Percentiles rank a stretch among this genome's conserved stretches.
Evolutionary conservation across 164 flowering plant genomes (phyloP).

Genomic region (Nymphaea colorata): DNA sequence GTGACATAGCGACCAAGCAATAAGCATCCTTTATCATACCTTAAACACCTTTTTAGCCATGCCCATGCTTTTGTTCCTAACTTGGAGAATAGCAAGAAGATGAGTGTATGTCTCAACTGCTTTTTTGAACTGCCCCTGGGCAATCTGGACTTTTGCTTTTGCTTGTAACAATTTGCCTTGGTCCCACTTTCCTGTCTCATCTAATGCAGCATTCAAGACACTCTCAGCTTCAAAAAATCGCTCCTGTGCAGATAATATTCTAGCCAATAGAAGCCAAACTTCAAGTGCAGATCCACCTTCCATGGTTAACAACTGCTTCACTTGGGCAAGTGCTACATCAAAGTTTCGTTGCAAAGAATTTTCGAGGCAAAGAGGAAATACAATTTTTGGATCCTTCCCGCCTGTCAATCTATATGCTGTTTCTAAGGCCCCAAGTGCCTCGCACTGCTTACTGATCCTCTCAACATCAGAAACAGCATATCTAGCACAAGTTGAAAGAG

Average conservation of each 20-base stretch:
- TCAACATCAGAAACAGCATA: constrained; percentile 40
- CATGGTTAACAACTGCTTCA: constrained; percentile 49
- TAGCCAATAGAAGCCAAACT: constrained; percentile 63
- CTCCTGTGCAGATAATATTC: constrained; percentile 78
- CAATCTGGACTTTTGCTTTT: constrained; percentile 78
- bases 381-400: constrained; percentile 32
- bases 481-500: constrained; percentile 44
- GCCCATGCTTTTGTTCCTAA: constrained; percentile 42
- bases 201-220: constrained; percentile 65
- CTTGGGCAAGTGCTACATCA: constrained; percentile 62
- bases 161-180: constrained; percentile 61
- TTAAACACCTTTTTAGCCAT: constrained; percentile 33
- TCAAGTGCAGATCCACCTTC: constrained; percentile 52
- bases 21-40: constrained; percentile 18
- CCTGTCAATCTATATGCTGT: constrained; percentile 33
- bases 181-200: constrained; percentile 80
- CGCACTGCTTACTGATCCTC: constrained; percentile 29
- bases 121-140: constrained; percentile 48
- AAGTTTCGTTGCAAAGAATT: constrained; percentile 84
- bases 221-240: constrained; percentile 62
- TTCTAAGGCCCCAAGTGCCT: constrained; percentile 61
- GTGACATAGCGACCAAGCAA: too few relatives aligned
- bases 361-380: constrained; percentile 58
- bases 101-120: constrained; percentile 67
- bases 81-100: constrained; percentile 80